Percentiles rank a stretch among this genome's conserved stretches.
phyloP scores from a whole-genome alignment of 768 basidiomycete species.

The Artomyces pyxidatus region DNA sequence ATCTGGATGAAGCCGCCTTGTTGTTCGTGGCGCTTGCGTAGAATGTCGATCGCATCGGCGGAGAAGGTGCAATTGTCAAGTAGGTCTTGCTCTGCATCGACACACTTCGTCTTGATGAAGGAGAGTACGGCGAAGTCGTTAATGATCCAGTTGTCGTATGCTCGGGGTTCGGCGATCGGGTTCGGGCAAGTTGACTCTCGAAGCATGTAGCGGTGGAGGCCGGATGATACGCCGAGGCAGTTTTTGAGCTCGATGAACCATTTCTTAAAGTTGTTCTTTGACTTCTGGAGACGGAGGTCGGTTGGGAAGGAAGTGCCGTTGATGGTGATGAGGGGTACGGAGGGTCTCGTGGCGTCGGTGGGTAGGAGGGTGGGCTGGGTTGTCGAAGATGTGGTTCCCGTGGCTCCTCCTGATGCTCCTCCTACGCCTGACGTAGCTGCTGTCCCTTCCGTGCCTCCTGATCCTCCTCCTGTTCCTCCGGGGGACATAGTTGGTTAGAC shows the following conservation, averaged over 20 bases:
- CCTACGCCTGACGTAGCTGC: no score
- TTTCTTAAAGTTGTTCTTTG: neutral
- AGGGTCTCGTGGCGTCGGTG: neutral
- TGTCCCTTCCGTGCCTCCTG: no score
- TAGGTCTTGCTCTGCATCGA: neutral
- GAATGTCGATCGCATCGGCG: constrained; percentile 4
- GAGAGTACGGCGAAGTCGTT: constrained; percentile 8
- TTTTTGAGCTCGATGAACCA: neutral
- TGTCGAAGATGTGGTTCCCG: no score
- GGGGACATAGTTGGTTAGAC: no score
- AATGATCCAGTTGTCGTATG: neutral
- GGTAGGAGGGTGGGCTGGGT: neutral
- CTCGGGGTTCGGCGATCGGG: no score
- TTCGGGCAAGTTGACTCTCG: no score
- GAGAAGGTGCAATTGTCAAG: neutral
- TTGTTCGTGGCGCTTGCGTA: constrained; percentile 14
- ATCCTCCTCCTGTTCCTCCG: no score
- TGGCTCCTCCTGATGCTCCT: no score
- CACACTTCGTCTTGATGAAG: neutral
- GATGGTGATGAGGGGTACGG: neutral
- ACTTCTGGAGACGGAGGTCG: neutral
- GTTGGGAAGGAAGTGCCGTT: neutral
- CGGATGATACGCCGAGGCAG: neutral
- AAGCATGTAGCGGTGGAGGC: no score
- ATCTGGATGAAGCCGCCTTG: constrained; percentile 16